These are phyloP conservation scores for Mortierella sp. DNA, from an alignment of 371 early-diverging fungal genomes.

Conservation along the genomic window DNA sequence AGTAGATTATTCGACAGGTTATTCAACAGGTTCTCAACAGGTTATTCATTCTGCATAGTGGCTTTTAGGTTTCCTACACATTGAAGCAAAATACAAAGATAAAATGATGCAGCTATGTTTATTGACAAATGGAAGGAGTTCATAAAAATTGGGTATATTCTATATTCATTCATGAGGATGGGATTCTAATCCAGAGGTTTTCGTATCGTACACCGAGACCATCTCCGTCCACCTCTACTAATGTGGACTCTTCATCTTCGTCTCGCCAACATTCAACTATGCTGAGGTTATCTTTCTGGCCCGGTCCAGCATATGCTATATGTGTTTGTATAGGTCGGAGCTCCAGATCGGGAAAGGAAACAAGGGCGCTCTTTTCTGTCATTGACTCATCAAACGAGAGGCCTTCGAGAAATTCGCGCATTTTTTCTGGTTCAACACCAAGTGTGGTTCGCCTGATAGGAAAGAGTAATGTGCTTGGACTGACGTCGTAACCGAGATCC, in stretches of 20 bases:
- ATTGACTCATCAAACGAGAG: slow-evolving; percentile 25
- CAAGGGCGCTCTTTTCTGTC: slow-evolving; percentile 33
- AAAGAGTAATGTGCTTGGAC: slow-evolving; percentile 46
- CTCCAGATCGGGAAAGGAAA: slow-evolving; percentile 44
- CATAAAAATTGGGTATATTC: slow-evolving; percentile 1
- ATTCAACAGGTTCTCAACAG: too few relatives aligned
- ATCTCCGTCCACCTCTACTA: slow-evolving; percentile 47
- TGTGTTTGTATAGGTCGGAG: slow-evolving; percentile 30
- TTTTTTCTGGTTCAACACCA: slow-evolving; percentile 41
- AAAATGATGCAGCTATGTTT: neutral
- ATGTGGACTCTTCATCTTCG: slow-evolving; percentile 32
- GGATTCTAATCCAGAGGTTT: slow-evolving; percentile 38
- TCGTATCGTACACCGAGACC: slow-evolving; percentile 51
- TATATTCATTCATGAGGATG: slow-evolving; percentile 26
- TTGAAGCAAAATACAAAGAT: too few relatives aligned
- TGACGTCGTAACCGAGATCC: slow-evolving; percentile 44
- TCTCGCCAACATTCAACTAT: slow-evolving; percentile 51
- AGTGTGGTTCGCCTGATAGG: slow-evolving; percentile 41
- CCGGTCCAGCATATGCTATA: slow-evolving; percentile 44
- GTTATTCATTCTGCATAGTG: too few relatives aligned
- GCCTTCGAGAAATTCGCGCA: slow-evolving; percentile 32
- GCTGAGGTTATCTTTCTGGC: slow-evolving; percentile 26
- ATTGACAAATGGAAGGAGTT: neutral
- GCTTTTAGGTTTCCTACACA: too few relatives aligned
- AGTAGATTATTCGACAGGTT: too few relatives aligned